phyloP scores from a whole-genome alignment of 805 yeast genomes.

The Metschnikowia corniflorae region DNA sequence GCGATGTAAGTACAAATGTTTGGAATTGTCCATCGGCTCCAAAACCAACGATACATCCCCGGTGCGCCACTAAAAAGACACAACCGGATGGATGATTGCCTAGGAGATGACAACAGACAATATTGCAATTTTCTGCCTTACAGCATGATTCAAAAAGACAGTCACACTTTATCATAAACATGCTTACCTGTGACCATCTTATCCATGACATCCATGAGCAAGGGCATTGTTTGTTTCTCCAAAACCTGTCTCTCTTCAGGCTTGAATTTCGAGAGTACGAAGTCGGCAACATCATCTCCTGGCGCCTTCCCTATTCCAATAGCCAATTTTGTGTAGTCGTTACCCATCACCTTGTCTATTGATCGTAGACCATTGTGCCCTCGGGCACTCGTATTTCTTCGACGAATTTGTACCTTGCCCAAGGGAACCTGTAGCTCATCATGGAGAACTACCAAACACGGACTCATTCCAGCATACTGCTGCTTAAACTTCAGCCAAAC shows the following conservation, averaged over 20 bases:
- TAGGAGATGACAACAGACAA: no score
- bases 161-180: constrained; percentile 7
- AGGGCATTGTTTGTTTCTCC: constrained; percentile 38
- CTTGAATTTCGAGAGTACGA: constrained; percentile 58
- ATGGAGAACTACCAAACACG: constrained; percentile 58
- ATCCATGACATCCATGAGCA: constrained; percentile 36
- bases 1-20: no score
- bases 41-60: no score
- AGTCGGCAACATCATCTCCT: constrained; percentile 51
- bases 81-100: no score
- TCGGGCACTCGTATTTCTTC: constrained; percentile 57
- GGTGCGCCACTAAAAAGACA: no score
- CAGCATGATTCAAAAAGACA: no score
- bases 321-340: constrained; percentile 59
- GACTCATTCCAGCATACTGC: constrained; percentile 15
- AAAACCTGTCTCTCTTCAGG: constrained; percentile 42
- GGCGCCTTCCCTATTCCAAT: constrained; percentile 76
- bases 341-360: constrained; percentile 46
- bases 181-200: constrained; percentile 24
- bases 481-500: constrained; percentile 39
- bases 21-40: no score
- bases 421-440: constrained; percentile 70
- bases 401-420: constrained; percentile 64
- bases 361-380: constrained; percentile 85
- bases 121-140: no score